Conservation (phyloP, 345 rosid genomes). For the Carallia brachiata region DNA sequence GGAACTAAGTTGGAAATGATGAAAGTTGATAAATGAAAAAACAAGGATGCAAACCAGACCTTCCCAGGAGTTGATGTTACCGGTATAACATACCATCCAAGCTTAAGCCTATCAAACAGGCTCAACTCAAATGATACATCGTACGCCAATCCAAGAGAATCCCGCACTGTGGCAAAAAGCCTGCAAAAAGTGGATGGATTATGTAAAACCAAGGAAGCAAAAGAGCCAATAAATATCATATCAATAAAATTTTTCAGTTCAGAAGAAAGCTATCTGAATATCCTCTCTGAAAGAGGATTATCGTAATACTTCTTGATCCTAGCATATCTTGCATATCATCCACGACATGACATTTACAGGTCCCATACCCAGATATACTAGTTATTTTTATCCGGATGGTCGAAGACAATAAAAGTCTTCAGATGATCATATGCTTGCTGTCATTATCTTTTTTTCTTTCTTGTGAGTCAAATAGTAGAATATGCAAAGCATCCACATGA, state of each 20-base stretch:
- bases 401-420: too few species aligned
- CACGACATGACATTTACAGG: too few species aligned
- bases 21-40: constrained; percentile 10
- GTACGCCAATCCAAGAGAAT: constrained; percentile 97
- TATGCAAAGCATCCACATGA: too few species aligned
- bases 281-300: background rate
- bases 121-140: constrained; percentile 97
- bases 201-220: background rate
- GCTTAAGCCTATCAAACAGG: constrained; percentile 89
- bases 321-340: background rate
- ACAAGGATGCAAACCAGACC: constrained; percentile 42
- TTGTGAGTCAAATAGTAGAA: too few species aligned
- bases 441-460: too few species aligned
- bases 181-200: constrained; percentile 34
- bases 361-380: too few species aligned
- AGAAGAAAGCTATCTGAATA: background rate
- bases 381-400: too few species aligned
- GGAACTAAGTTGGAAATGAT: constrained; percentile 6
- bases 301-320: background rate
- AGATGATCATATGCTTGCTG: too few species aligned
- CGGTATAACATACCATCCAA: constrained; percentile 98
- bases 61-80: constrained; percentile 97
- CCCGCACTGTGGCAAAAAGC: constrained; percentile 98
- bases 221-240: background rate
- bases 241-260: background rate